These are phyloP conservation scores for Neurospora terricola DNA, from an alignment of 495 filamentous ascomycete species.

Conservation along the genomic window DNA sequence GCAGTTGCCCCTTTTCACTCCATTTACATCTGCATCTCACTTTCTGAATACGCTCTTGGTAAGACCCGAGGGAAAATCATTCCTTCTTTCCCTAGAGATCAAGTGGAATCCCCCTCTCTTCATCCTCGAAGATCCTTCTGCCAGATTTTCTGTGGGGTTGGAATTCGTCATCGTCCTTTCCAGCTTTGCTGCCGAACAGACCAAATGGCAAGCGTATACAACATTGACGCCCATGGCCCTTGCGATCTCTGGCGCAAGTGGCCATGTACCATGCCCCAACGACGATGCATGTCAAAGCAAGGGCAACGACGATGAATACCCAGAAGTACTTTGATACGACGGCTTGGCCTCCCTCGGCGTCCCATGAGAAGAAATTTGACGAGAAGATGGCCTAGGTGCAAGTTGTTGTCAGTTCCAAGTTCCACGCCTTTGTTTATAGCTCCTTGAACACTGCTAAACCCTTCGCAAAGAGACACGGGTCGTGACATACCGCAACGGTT, in stretches of 20 bases:
- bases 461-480: background rate
- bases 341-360: background rate
- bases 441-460: background rate
- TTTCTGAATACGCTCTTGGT: background rate
- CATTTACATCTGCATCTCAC: background rate
- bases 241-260: background rate
- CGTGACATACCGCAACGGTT: background rate
- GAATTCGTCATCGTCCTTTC: background rate
- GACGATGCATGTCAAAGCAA: background rate
- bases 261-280: background rate
- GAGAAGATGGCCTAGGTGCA: background rate
- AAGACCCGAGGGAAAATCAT: background rate
- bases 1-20: background rate
- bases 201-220: background rate
- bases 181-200: background rate
- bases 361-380: background rate
- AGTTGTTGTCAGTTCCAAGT: background rate
- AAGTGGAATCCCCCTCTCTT: background rate
- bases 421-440: background rate
- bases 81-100: background rate
- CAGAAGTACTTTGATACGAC: background rate
- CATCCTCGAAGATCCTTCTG: background rate
- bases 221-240: background rate
- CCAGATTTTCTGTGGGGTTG: background rate
- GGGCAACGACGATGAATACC: background rate